Evolutionary conservation across 148 eudicot genomes (phyloP), one percentile per base, ranked within the genome.

Genomic region (Bassia scoparia): DNA sequence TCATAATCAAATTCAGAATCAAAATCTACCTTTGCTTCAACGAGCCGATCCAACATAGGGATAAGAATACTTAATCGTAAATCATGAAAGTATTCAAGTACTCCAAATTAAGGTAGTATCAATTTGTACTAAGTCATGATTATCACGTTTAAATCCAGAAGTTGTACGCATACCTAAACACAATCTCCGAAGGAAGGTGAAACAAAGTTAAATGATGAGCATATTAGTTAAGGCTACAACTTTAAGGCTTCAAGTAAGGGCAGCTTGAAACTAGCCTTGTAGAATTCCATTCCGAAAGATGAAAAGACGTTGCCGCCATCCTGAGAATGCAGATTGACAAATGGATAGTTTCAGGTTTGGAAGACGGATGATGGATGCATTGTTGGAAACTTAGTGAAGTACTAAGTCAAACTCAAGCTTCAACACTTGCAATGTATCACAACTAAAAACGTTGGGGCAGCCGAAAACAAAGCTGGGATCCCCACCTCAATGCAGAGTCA

Each of bases 191-290:
- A 75, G 75, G 10, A 44, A 20, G 46, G 35, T 12, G 73, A 70
- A 12, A 44, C 30, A 21, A 55, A 71, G 78, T 70, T 14, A 71
- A 15, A 13, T 44, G 33, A 18, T 53, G 21, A 29, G 44, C 78
- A 65, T 65, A 16, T 35, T 30, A 46, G 62, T 35, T 3, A 54
- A 63, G 2, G 13, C 18, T 20, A 20, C 3, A 2, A 75, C 20
- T 21, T 30, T 15, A 38, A 75, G 59, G 21, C 72, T 64, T 70
- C 72, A 24, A 79, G 79, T 9, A 62, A 48, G 78, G 78, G 34
- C 74, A 74, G 8, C 70, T 38, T 15, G 58, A 54, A 21, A 77
- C 30, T 61, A 77, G 71, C 69, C 63, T 54, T n/a, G 11, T 27
- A 77, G 12, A n/a, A 74, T 64, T 26, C 20, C 71, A 49, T 67